These are phyloP conservation scores for Colletotrichum theobromicola DNA, from an alignment of 2,329 filamentous ascomycete genomes.

Conservation along the genomic window DNA sequence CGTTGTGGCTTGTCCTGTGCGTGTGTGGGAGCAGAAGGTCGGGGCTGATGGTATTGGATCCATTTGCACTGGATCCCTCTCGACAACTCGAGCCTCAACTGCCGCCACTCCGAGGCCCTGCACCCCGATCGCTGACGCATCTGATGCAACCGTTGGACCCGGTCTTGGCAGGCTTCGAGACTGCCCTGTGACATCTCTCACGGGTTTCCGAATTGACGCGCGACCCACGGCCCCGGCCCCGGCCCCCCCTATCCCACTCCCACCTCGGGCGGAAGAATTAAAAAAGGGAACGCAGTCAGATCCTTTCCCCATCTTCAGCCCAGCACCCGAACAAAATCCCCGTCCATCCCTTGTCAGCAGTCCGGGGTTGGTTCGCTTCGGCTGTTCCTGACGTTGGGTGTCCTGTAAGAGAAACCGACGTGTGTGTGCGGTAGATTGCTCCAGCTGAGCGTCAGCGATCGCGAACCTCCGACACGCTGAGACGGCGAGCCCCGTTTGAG, in stretches of 20 bases:
- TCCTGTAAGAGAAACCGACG: not conserved
- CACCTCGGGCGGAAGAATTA: not conserved
- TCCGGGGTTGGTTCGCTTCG: not conserved
- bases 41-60: not conserved
- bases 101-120: not conserved
- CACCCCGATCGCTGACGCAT: conserved; percentile 8
- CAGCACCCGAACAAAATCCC: not conserved
- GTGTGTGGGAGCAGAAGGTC: not conserved
- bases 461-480: conserved; percentile 21
- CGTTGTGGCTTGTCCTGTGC: not conserved
- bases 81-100: not conserved
- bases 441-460: not conserved
- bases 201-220: not conserved
- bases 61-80: not conserved
- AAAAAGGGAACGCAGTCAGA: not conserved
- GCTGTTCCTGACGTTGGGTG: not conserved
- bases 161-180: conserved; percentile 15
- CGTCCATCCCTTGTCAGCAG: not conserved
- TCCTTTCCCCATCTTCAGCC: not conserved
- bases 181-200: conserved; percentile 6
- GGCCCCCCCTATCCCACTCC: not conserved
- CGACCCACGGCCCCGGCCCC: not conserved
- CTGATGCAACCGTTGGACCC: conserved; percentile 4
- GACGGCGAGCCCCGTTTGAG: conserved; percentile 20
- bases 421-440: not conserved